Evolutionary conservation across 768 basidiomycete species (phyloP).

Genomic region (Suillus fuscotomentosus): DNA sequence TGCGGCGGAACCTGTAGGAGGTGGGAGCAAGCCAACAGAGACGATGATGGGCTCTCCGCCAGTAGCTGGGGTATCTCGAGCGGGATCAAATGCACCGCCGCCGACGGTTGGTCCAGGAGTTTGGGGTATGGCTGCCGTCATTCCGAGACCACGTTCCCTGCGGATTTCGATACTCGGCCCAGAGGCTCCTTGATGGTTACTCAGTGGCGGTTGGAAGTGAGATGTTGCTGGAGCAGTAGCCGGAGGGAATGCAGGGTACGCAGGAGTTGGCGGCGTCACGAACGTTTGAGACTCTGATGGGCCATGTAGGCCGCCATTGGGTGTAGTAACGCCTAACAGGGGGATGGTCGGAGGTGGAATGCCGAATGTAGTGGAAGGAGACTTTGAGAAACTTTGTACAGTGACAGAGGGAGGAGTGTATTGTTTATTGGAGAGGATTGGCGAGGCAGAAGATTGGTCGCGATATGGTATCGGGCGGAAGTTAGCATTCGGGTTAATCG

Average conservation of each 20-base stretch:
- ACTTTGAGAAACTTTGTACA: constrained; percentile 30
- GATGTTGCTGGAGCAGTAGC: constrained; percentile 51
- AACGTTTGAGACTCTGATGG: constrained; percentile 22
- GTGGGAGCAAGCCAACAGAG: constrained; percentile 55
- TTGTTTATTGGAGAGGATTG: constrained; percentile 10
- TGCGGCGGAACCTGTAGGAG: constrained; percentile 15
- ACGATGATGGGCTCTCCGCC: constrained; percentile 63
- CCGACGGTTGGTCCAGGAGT: constrained; percentile 57
- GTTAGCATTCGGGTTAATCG: constrained; percentile 18
- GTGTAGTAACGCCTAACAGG: constrained; percentile 12
- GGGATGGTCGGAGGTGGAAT: constrained; percentile 30
- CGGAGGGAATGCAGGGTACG: constrained; percentile 68
- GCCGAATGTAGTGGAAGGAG: constrained; percentile 32
- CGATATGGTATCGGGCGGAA: constrained; percentile 24
- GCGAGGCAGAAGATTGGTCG: constrained; percentile 20
- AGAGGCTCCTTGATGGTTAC: constrained; percentile 45
- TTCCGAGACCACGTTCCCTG: constrained; percentile 49
- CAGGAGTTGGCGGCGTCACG: constrained; percentile 56
- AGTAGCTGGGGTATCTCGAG: constrained; percentile 12
- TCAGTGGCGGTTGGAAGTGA: constrained; percentile 53
- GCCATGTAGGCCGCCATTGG: constrained; percentile 8
- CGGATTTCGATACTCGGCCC: constrained; percentile 66
- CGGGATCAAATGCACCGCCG: constrained; percentile 38
- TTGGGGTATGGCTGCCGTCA: constrained; percentile 35
- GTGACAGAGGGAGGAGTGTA: constrained; percentile 36